Conservation (phyloP, 192 early-diverging fungal species). For the Entomortierella parvispora region DNA sequence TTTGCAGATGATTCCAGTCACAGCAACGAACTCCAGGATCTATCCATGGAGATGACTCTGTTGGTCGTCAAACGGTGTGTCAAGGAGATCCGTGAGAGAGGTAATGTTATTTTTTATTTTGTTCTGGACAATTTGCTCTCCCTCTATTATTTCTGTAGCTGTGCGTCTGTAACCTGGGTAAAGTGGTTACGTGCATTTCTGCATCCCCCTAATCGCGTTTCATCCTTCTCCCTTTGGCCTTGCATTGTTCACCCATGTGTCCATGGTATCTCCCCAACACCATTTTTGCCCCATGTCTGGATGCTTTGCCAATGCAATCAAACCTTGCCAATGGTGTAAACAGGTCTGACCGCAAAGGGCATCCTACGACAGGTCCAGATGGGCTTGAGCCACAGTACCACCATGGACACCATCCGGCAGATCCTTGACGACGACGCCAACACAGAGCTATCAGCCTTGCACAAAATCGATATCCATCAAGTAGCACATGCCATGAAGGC, state of each 20-base stretch:
- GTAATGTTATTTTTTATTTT: background rate
- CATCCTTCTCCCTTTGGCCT: too few relatives aligned
- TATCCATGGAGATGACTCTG: slow-evolving; percentile 46
- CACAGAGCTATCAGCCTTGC: slow-evolving; percentile 43
- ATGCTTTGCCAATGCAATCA: background rate
- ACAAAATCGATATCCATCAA: slow-evolving; percentile 39
- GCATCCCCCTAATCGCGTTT: too few relatives aligned
- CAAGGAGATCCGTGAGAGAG: slow-evolving; percentile 51
- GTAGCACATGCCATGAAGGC: slow-evolving; percentile 52
- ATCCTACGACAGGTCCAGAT: slow-evolving; percentile 47
- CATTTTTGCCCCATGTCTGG: background rate
- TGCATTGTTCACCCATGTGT: too few relatives aligned
- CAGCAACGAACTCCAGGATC: slow-evolving; percentile 9
- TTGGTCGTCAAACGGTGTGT: slow-evolving; percentile 44
- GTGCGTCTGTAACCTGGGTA: too few relatives aligned
- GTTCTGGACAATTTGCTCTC: background rate
- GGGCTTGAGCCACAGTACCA: slow-evolving; percentile 22
- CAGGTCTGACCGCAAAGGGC: slow-evolving; percentile 47
- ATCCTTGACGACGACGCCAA: slow-evolving; percentile 46
- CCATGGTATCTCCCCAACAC: too few relatives aligned
- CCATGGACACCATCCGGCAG: slow-evolving; percentile 37
- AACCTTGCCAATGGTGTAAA: too few relatives aligned
- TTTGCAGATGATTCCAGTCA: slow-evolving; percentile 19
- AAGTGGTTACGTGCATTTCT: too few relatives aligned
- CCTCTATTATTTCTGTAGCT: too few relatives aligned